phyloP scores from a whole-genome alignment of 2,329 filamentous ascomycete species.

The Fusarium heterosporum region DNA sequence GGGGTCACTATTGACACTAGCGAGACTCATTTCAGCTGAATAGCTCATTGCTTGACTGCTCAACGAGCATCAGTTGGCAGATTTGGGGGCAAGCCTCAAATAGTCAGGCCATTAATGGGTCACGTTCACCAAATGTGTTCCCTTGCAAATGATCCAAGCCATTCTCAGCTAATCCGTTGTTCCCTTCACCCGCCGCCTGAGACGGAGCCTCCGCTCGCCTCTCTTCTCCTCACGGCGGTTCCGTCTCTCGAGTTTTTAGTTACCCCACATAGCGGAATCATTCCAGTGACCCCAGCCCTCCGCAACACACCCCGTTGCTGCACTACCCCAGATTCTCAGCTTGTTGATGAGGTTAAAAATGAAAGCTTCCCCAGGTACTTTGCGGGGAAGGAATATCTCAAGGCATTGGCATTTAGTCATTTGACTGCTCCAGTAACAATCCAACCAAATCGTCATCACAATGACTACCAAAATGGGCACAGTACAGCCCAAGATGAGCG shows the following conservation, averaged over 20 bases:
- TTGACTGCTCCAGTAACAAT: background rate
- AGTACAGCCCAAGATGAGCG: constrained; percentile 22
- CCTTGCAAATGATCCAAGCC: background rate
- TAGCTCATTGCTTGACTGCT: background rate
- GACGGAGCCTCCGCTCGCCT: constrained; percentile 16
- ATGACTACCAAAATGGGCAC: constrained; percentile 17
- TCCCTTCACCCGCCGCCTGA: background rate
- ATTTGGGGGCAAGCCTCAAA: background rate
- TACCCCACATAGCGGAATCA: constrained; percentile 13
- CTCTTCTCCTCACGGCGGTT: background rate
- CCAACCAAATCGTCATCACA: background rate
- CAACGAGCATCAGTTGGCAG: background rate
- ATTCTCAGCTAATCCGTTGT: background rate
- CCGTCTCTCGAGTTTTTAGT: background rate
- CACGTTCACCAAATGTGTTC: rapidly evolving
- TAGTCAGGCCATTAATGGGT: constrained; percentile 1
- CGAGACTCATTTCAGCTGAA: background rate
- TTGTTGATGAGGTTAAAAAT: constrained; percentile 17
- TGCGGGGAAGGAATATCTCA: background rate
- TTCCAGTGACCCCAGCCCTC: constrained; percentile 4
- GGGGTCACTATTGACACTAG: background rate
- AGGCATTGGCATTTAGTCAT: background rate
- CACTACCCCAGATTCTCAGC: constrained; percentile 17
- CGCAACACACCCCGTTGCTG: background rate
- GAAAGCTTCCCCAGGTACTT: constrained; percentile 21